Conservation (phyloP, 768 basidiomycete species). For the Rhodotorula taiwanensis region DNA sequence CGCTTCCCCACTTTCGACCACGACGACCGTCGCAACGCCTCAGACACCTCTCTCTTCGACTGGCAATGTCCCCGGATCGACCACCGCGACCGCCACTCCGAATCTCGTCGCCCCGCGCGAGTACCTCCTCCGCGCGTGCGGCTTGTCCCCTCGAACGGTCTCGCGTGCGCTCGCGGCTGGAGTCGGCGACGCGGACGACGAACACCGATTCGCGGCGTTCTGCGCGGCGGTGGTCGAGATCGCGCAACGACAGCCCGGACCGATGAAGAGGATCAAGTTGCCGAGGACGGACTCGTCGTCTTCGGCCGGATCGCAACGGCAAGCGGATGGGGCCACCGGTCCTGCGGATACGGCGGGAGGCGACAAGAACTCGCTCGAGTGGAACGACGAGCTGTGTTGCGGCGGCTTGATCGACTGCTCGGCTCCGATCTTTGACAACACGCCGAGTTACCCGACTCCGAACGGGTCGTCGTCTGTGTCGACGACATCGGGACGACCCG, state of each 20-base stretch:
- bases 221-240: background rate
- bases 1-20: background rate
- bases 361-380: background rate
- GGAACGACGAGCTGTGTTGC: background rate
- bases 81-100: background rate
- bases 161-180: background rate
- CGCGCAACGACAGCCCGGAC: background rate
- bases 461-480: too few species aligned
- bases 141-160: background rate
- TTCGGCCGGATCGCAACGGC: too few species aligned
- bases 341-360: background rate
- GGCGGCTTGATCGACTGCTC: conserved; percentile 9
- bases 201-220: background rate
- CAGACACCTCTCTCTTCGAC: too few species aligned
- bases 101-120: background rate
- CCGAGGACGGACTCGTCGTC: too few species aligned
- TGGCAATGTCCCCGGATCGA: background rate
- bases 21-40: background rate
- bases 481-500: too few species aligned
- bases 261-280: too few species aligned
- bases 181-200: background rate
- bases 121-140: conserved; percentile 2
- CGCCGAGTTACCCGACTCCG: background rate
- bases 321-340: background rate
- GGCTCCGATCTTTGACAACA: background rate